Percentiles rank a stretch among this genome's conserved stretches.
These are phyloP conservation scores for Penicillium corylophilum DNA, from an alignment of 2,329 filamentous ascomycete species.

Conservation along the genomic window DNA sequence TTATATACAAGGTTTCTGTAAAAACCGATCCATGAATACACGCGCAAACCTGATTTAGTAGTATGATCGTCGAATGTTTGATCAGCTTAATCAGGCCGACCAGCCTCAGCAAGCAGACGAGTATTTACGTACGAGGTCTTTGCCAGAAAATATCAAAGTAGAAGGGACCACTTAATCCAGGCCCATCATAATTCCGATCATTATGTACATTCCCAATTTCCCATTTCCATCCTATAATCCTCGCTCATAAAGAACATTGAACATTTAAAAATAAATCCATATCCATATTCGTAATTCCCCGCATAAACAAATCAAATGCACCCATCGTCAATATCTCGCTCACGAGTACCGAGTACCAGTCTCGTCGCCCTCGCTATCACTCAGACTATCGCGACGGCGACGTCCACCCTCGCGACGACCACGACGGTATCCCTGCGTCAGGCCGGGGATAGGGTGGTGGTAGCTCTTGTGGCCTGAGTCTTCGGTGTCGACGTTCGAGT, in stretches of 20 bases:
- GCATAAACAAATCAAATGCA: neutral
- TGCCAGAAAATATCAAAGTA: neutral
- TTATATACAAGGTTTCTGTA: too few species aligned
- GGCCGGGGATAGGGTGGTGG: constrained; percentile 56
- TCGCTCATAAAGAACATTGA: constrained; percentile 4
- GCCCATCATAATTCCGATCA: constrained; percentile 1
- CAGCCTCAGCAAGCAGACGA: too few species aligned
- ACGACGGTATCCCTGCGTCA: constrained; percentile 48
- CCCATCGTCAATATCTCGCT: neutral
- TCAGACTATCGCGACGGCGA: constrained; percentile 53
- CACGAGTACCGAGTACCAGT: constrained; percentile 32
- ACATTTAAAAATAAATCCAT: constrained; percentile 1
- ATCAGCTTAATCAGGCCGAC: too few species aligned
- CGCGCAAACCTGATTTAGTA: too few species aligned
- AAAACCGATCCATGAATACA: too few species aligned
- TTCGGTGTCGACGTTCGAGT: constrained; percentile 43
- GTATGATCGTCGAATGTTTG: too few species aligned
- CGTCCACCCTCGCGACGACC: constrained; percentile 26
- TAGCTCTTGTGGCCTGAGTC: constrained; percentile 55
- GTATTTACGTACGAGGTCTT: too few species aligned
- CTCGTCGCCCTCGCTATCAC: constrained; percentile 51
- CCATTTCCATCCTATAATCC: constrained; percentile 3
- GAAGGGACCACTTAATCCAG: neutral
- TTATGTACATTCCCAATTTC: constrained; percentile 16
- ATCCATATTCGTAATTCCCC: neutral